phyloP scores from a whole-genome alignment of 768 basidiomycete species.

The Mycena crocata region DNA sequence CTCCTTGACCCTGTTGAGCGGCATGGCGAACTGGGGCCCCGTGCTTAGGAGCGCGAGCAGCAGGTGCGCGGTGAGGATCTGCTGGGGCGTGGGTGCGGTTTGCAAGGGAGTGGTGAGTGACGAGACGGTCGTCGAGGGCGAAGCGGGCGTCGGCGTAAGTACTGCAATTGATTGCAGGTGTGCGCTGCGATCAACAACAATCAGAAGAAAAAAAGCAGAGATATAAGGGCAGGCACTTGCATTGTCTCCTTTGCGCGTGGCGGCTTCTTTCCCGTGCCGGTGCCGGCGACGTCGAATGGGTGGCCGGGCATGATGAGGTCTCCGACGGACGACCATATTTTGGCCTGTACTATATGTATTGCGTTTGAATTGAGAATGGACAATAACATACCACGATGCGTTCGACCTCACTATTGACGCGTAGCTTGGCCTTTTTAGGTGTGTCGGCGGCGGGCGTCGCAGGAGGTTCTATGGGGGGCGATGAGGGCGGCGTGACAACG shows the following conservation, averaged over 20 bases:
- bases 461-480: slow-evolving; percentile 21
- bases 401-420: slow-evolving; percentile 73
- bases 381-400: slow-evolving; percentile 64
- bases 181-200: slow-evolving; percentile 54
- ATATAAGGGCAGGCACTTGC: slow-evolving; percentile 50
- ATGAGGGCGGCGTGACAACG: background rate
- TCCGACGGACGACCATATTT: slow-evolving; percentile 75
- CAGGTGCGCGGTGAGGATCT: slow-evolving; percentile 77
- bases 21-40: slow-evolving; percentile 65
- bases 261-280: slow-evolving; percentile 50
- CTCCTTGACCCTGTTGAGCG: slow-evolving; percentile 73
- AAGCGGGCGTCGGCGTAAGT: slow-evolving; percentile 62
- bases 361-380: background rate
- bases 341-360: slow-evolving; percentile 56
- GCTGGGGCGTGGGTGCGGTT: slow-evolving; percentile 67
- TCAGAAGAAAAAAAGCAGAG: slow-evolving; percentile 20
- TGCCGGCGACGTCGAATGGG: slow-evolving; percentile 48
- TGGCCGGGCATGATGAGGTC: slow-evolving; percentile 73
- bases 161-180: slow-evolving; percentile 68
- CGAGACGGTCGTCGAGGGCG: slow-evolving; percentile 70
- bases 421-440: slow-evolving; percentile 51
- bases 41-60: slow-evolving; percentile 68
- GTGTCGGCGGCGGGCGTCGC: slow-evolving; percentile 34
- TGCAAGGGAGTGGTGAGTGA: slow-evolving; percentile 47
- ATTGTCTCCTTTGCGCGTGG: slow-evolving; percentile 71